Evolutionary conservation across 2,329 filamentous ascomycete genomes (phyloP).

Genomic region (Fusarium circinatum): DNA sequence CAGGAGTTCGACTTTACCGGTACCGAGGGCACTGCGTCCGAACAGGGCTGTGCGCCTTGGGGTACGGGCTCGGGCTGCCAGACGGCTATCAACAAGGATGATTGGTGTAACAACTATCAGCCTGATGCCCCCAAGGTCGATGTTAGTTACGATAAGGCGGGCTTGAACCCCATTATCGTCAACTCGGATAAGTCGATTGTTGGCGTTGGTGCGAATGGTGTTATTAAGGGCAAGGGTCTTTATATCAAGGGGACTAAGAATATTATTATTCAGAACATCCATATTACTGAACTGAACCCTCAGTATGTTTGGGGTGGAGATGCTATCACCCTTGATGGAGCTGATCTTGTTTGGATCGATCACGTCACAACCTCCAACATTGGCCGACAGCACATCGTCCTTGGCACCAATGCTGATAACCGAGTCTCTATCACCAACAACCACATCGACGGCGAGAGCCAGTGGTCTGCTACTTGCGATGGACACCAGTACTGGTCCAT

Average conservation of each 20-base stretch:
- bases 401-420: slow-evolving; percentile 62
- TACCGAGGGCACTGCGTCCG: slow-evolving; percentile 63
- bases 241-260: slow-evolving; percentile 58
- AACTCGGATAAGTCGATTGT: slow-evolving; percentile 67
- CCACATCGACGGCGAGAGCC: slow-evolving; percentile 62
- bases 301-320: slow-evolving; percentile 70
- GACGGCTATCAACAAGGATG: slow-evolving; percentile 67
- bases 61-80: slow-evolving; percentile 65
- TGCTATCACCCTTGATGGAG: slow-evolving; percentile 62
- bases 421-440: slow-evolving; percentile 69
- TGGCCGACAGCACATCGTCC: slow-evolving; percentile 69
- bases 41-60: slow-evolving; percentile 68
- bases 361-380: slow-evolving; percentile 67
- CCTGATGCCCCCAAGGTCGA: slow-evolving; percentile 57
- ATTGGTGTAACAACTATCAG: slow-evolving; percentile 70
- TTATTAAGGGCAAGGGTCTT: slow-evolving; percentile 68
- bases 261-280: slow-evolving; percentile 70
- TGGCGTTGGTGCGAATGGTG: slow-evolving; percentile 61
- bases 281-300: slow-evolving; percentile 65
- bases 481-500: slow-evolving; percentile 69
- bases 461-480: slow-evolving; percentile 68
- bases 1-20: slow-evolving; percentile 66
- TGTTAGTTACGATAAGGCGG: slow-evolving; percentile 63
- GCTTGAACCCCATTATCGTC: slow-evolving; percentile 60
- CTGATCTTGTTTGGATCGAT: slow-evolving; percentile 61